Evolutionary conservation across 1,139 yeast species (phyloP).

Genomic region (Hanseniaspora sp.): DNA sequence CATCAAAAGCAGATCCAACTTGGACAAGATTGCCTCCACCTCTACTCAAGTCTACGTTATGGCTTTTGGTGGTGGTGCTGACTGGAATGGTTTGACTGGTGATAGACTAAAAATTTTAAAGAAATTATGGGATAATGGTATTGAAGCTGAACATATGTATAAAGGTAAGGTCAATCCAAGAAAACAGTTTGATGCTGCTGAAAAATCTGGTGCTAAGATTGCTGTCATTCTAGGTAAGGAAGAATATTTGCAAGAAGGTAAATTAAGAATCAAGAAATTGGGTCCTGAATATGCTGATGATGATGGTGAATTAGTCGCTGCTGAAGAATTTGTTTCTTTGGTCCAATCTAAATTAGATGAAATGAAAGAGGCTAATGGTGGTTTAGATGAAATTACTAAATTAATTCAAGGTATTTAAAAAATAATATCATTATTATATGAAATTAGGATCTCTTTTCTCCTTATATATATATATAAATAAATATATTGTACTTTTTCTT

Average conservation of each 20-base stretch:
- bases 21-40: constrained; percentile 61
- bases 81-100: constrained; percentile 81
- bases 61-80: constrained; percentile 98
- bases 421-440: no score
- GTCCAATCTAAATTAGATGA: constrained; percentile 46
- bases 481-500: neutral
- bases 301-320: constrained; percentile 66
- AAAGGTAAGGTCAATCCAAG: constrained; percentile 87
- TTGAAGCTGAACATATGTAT: constrained; percentile 81
- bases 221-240: constrained; percentile 94
- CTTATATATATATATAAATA: no score
- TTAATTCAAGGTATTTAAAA: constrained; percentile 40
- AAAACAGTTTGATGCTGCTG: constrained; percentile 96
- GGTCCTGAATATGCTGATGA: constrained; percentile 85
- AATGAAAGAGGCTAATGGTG: constrained; percentile 27
- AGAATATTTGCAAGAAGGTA: constrained; percentile 57
- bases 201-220: constrained; percentile 77
- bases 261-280: constrained; percentile 70
- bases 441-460: no score
- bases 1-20: constrained; percentile 58
- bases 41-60: constrained; percentile 87
- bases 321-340: constrained; percentile 45
- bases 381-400: constrained; percentile 48
- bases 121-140: constrained; percentile 73
- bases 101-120: constrained; percentile 85